Conservation (phyloP, 768 basidiomycete species). For the Trametes cubensis region DNA sequence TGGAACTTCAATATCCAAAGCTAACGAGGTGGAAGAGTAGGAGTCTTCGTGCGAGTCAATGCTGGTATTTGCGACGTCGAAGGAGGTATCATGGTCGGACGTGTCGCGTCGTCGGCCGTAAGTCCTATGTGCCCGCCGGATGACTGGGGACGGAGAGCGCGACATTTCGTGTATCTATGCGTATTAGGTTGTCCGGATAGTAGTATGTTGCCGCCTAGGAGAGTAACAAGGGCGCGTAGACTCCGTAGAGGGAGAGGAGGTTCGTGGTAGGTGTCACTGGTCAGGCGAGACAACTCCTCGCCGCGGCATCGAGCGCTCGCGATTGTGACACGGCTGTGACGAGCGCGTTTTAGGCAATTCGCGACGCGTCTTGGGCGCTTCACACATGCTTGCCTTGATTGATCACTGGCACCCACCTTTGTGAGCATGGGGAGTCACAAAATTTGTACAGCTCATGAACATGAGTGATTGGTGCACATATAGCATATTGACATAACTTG, state of each 20-base stretch:
- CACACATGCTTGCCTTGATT: background rate
- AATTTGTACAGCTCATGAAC: too few species aligned
- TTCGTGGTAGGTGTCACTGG: constrained; percentile 1
- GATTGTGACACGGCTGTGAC: constrained; percentile 4
- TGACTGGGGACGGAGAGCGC: constrained; percentile 12
- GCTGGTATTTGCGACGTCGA: constrained; percentile 23
- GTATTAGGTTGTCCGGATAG: background rate
- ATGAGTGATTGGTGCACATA: too few species aligned
- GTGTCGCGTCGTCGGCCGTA: constrained; percentile 25
- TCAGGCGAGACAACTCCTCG: background rate
- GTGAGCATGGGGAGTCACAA: too few species aligned
- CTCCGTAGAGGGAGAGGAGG: background rate
- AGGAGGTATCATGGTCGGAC: constrained; percentile 17
- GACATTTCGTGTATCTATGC: constrained; percentile 8
- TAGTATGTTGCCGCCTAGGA: background rate
- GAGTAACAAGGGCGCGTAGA: background rate
- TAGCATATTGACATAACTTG: too few species aligned
- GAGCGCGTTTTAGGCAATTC: constrained; percentile 12
- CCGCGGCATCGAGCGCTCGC: background rate
- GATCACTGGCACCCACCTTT: too few species aligned
- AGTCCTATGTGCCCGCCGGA: constrained; percentile 18
- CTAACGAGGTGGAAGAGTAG: constrained; percentile 1
- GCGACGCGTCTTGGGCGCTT: background rate
- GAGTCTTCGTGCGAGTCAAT: constrained; percentile 13
- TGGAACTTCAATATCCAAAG: constrained; percentile 5